Percentiles rank a stretch among this genome's conserved stretches.
phyloP scores from a whole-genome alignment of 805 yeast genomes.

The Cyberlindnera bimundalis region DNA sequence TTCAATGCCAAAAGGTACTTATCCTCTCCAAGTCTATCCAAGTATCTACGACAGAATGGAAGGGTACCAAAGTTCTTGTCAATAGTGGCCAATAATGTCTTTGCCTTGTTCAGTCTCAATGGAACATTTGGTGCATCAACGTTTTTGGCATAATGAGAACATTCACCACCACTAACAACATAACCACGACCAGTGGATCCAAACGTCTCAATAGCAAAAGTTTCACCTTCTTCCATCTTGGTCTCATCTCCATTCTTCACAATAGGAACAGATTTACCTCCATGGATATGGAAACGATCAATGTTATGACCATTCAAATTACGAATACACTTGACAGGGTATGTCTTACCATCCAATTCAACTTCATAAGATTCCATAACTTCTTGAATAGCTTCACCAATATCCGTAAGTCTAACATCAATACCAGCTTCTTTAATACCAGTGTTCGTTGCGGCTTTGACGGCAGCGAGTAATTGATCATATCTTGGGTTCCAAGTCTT shows the following conservation, averaged over 20 bases:
- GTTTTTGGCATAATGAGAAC: conserved; percentile 84
- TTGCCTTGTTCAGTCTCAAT: conserved; percentile 62
- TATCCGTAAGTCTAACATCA: conserved; percentile 90
- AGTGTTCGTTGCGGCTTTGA: conserved; percentile 88
- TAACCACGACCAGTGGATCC: conserved; percentile 96
- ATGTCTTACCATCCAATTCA: conserved; percentile 80
- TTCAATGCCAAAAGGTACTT: conserved; percentile 86
- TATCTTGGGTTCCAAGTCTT: conserved; percentile 81
- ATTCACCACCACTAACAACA: conserved; percentile 83
- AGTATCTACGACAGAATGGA: conserved; percentile 94
- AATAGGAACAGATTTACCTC: conserved; percentile 95
- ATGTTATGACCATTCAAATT: conserved; percentile 95
- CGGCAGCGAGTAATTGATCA: conserved; percentile 79
- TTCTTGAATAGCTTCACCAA: conserved; percentile 95
- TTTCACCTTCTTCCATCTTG: conserved; percentile 98
- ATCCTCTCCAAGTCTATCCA: conserved; percentile 89
- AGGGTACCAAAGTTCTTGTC: conserved; percentile 85
- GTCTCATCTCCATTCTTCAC: conserved; percentile 91
- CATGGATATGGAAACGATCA: conserved; percentile 79
- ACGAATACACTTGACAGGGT: conserved; percentile 84
- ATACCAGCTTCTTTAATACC: conserved; percentile 93
- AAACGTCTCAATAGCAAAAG: conserved; percentile 96
- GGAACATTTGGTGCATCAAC: conserved; percentile 47
- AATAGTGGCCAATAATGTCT: conserved; percentile 62
- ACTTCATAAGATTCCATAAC: conserved; percentile 96